Base-by-base conservation (phyloP, 306 rosid genomes). In the Vachellia collinsii region DNA sequence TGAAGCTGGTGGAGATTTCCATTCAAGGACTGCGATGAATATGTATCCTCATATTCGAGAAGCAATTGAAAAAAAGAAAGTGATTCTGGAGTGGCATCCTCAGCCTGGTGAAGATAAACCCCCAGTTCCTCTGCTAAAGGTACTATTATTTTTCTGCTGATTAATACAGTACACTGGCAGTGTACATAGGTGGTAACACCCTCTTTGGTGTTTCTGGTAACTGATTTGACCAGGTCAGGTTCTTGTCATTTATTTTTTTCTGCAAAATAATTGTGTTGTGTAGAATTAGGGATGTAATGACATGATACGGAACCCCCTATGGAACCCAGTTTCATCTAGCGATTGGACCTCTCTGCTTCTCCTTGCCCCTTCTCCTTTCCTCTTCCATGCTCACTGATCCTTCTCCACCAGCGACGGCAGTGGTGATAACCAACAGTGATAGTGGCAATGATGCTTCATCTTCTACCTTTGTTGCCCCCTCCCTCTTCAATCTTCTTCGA, bases 11-110 rank as follows among this genome's bases (percentile, higher is more conserved):
- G 97, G 98, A 77, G 98, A 94, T 90, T 94, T 94, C 86, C 98
- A 94, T 89, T 94, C 98, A 22, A 91, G 98, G 83, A 94, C 98
- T 8, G 98, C 98, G 58, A 88, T 94, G 98, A 94, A 92, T 84
- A 94, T 94, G 98, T 94, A 94, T 73, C 95, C 97, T 23, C 91
- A 93, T 86, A 93, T 94, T 85, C 92, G 93, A 58, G 88, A 94
- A 79, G 99, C 99, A 11, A 85, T 94, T 77, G 91, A 89, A 72
- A 78, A 86, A 29, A 87, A 86, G 81, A 70, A 89, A 75, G 99
- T 91, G 85, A 90, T 94, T 83, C 97, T 94, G 74, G 99, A 94
- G 86, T 94, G 99, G 99, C 88, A 93, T 82, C 95, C 94, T 77
- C 93, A 87, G 82, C 99, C 97, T 14, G 97, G 99, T 53, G 92